Conservation (phyloP, 305 asterid species). For the Caryopteris hybrid region DNA sequence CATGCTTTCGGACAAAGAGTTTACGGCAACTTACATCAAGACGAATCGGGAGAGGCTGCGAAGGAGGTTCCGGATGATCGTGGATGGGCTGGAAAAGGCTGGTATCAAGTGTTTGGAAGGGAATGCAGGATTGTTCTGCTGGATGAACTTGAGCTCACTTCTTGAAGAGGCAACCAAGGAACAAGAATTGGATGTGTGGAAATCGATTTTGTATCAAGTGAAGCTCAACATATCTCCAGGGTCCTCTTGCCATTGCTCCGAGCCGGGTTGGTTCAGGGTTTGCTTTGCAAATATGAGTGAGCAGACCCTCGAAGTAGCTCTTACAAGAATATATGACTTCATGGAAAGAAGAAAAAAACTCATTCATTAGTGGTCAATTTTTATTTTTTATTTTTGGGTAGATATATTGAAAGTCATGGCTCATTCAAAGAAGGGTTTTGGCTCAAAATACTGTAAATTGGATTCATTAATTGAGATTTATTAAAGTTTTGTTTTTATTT, state of each 20-base stretch:
- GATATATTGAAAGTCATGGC: too few species aligned
- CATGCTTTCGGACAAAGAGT: constrained; percentile 51
- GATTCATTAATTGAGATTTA: neutral
- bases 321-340: constrained; percentile 50
- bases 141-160: constrained; percentile 70
- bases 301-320: constrained; percentile 52
- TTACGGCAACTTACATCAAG: constrained; percentile 44
- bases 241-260: constrained; percentile 76
- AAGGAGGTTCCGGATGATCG: constrained; percentile 41
- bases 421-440: constrained; percentile 12
- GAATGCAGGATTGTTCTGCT: constrained; percentile 80
- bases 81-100: constrained; percentile 44
- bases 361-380: neutral
- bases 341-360: constrained; percentile 28
- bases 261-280: constrained; percentile 80
- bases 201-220: constrained; percentile 47
- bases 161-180: constrained; percentile 41
- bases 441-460: neutral
- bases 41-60: constrained; percentile 54
- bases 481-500: neutral
- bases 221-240: constrained; percentile 76
- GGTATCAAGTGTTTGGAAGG: constrained; percentile 74
- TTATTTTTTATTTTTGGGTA: neutral
- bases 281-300: constrained; percentile 88
- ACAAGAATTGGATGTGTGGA: constrained; percentile 55